phyloP scores from a whole-genome alignment of 805 yeast species.

The Candida verbasci region DNA sequence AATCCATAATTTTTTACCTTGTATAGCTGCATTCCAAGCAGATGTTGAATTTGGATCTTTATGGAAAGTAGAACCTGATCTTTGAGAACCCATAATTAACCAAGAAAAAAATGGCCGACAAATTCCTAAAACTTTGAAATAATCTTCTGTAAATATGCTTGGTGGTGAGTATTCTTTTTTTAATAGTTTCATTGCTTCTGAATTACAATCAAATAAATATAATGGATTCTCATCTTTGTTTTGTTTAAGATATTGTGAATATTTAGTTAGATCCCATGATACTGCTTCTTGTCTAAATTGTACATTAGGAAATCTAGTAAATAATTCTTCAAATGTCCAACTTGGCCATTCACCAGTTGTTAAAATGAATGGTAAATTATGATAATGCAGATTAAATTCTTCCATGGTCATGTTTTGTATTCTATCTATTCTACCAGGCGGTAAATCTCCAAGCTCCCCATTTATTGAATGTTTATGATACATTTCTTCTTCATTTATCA shows the following conservation, averaged over 20 bases:
- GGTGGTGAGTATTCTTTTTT: constrained; percentile 54
- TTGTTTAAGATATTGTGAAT: constrained; percentile 52
- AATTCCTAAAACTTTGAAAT: constrained; percentile 50
- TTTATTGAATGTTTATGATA: constrained; percentile 20
- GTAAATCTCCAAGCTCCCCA: constrained; percentile 13
- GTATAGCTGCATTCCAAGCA: constrained; percentile 82
- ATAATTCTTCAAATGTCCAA: constrained; percentile 54
- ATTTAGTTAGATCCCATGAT: constrained; percentile 66
- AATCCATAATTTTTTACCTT: constrained; percentile 80
- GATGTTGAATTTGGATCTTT: constrained; percentile 89
- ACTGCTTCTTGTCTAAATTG: constrained; percentile 82
- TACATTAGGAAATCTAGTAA: constrained; percentile 51
- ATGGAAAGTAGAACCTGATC: constrained; percentile 88
- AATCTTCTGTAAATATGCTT: constrained; percentile 50
- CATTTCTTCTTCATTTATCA: constrained; percentile 44
- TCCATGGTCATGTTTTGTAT: constrained; percentile 46
- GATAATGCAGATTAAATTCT: constrained; percentile 43
- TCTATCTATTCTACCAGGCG: constrained; percentile 47
- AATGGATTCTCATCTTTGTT: constrained; percentile 82
- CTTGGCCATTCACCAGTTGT: constrained; percentile 50
- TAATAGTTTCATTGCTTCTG: constrained; percentile 59
- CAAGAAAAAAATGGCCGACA: constrained; percentile 91
- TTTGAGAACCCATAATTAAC: constrained; percentile 78
- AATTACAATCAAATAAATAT: constrained; percentile 78
- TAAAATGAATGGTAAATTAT: constrained; percentile 62